phyloP scores from a whole-genome alignment of 2,329 filamentous ascomycete genomes.

The Pseudocercospora fuligena region DNA sequence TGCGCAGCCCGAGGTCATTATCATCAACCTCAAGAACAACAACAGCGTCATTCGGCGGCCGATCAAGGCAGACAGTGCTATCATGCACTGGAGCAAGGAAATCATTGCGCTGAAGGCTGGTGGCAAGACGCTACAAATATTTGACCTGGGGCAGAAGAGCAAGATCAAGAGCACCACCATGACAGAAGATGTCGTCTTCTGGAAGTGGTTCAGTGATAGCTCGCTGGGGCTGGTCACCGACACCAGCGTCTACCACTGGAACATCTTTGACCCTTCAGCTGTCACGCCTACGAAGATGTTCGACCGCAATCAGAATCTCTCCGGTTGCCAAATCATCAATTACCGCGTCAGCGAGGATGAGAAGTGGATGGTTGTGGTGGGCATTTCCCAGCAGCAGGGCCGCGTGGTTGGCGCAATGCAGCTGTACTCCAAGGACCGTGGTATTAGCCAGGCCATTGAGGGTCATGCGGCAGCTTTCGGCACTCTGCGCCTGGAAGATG shows the following conservation, averaged over 20 bases:
- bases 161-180: conserved; percentile 97
- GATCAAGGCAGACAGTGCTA: conserved; percentile 99
- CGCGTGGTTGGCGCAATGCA: conserved; percentile 97
- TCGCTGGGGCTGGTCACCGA: conserved; percentile 90
- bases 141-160: conserved; percentile 88
- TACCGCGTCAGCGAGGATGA: conserved; percentile 94
- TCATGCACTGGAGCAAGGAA: conserved; percentile 97
- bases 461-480: conserved; percentile 96
- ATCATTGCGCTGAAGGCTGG: conserved; percentile 97
- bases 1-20: conserved; percentile 90
- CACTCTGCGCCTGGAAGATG: conserved; percentile 84
- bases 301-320: conserved; percentile 88
- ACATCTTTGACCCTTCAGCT: conserved; percentile 85
- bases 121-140: conserved; percentile 93
- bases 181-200: conserved; percentile 97
- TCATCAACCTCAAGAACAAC: conserved; percentile 95
- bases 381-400: conserved; percentile 90
- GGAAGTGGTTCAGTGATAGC: conserved; percentile 97
- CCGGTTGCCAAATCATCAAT: conserved; percentile 97
- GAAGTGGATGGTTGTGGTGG: conserved; percentile 98
- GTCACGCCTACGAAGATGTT: conserved; percentile 86
- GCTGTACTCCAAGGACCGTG: conserved; percentile 92
- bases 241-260: conserved; percentile 93
- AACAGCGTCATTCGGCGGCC: conserved; percentile 93
- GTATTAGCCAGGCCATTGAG: conserved; percentile 97